Percentiles rank a stretch among this genome's conserved stretches.
These are phyloP conservation scores for Colletotrichum sublineola DNA, from an alignment of 2,329 filamentous ascomycete genomes.

Conservation along the genomic window DNA sequence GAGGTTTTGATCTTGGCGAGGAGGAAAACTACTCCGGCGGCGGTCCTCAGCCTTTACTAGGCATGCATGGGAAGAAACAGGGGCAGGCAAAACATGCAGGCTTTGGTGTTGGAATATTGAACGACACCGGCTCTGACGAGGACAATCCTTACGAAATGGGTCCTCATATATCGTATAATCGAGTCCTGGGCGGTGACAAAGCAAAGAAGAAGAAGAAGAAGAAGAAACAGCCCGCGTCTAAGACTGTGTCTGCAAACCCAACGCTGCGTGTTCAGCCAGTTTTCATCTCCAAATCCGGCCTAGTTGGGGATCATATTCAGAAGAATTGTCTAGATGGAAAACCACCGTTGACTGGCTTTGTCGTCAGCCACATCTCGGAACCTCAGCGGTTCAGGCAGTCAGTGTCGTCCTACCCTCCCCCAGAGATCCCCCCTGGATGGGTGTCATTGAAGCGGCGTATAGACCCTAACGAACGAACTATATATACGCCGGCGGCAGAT, in stretches of 20 bases:
- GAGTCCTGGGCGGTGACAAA: conserved; percentile 84
- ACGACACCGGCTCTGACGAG: conserved; percentile 94
- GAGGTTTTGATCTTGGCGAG: conserved; percentile 28
- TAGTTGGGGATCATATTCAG: conserved; percentile 48
- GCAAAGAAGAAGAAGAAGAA: conserved; percentile 84
- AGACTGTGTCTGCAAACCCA: conserved; percentile 70
- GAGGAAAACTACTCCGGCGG: neutral
- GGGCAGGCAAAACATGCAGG: conserved; percentile 64
- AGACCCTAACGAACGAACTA: neutral
- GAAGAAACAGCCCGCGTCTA: conserved; percentile 57
- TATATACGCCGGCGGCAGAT: conserved; percentile 78
- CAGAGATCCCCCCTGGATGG: conserved; percentile 81
- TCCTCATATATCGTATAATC: conserved; percentile 89
- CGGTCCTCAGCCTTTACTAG: neutral
- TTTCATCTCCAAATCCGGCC: conserved; percentile 74
- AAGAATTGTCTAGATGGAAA: conserved; percentile 86
- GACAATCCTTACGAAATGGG: conserved; percentile 95
- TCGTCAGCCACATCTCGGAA: conserved; percentile 71
- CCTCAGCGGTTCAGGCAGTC: conserved; percentile 57
- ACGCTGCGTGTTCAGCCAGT: conserved; percentile 76
- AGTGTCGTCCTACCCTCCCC: conserved; percentile 70
- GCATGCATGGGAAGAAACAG: conserved; percentile 62
- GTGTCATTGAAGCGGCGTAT: conserved; percentile 63
- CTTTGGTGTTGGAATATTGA: conserved; percentile 89
- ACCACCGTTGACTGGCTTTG: conserved; percentile 83